Percentiles rank a stretch among this genome's conserved stretches.
These are phyloP conservation scores for Glycine tomentella DNA, from an alignment of 306 rosid species.

Conservation along the genomic window DNA sequence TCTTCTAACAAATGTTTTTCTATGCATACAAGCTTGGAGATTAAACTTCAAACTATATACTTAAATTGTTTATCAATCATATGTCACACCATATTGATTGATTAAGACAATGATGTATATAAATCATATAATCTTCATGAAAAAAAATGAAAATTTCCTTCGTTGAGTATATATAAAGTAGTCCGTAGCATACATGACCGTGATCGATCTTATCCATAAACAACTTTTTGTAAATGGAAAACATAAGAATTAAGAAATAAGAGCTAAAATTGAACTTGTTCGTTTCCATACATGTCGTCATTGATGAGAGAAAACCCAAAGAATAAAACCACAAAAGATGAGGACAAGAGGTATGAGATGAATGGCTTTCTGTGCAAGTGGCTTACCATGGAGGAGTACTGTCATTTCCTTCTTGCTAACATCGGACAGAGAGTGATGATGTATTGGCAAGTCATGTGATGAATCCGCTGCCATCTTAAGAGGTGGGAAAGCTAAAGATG, in stretches of 20 bases:
- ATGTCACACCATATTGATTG: no score
- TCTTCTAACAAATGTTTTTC: no score
- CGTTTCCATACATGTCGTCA: background rate
- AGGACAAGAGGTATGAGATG: conserved; percentile 77
- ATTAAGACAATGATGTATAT: background rate
- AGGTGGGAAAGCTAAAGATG: background rate
- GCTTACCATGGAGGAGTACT: conserved; percentile 32
- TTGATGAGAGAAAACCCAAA: conserved; percentile 73
- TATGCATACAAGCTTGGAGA: no score
- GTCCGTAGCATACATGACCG: no score
- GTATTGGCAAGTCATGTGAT: conserved; percentile 57
- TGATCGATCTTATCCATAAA: no score
- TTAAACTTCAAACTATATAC: no score
- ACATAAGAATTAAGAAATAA: background rate
- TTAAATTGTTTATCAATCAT: background rate
- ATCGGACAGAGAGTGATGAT: conserved; percentile 46
- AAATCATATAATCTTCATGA: background rate
- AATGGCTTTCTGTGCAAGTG: conserved; percentile 58
- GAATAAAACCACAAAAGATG: conserved; percentile 69
- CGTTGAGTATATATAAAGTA: background rate
- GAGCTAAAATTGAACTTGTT: background rate
- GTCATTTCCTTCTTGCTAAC: conserved; percentile 56
- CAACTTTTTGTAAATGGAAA: background rate
- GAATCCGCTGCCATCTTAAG: conserved; percentile 46
- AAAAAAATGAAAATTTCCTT: background rate